Evolutionary conservation across 257 asterid genomes (phyloP).

Genomic region (Orobanche coerulescens): DNA sequence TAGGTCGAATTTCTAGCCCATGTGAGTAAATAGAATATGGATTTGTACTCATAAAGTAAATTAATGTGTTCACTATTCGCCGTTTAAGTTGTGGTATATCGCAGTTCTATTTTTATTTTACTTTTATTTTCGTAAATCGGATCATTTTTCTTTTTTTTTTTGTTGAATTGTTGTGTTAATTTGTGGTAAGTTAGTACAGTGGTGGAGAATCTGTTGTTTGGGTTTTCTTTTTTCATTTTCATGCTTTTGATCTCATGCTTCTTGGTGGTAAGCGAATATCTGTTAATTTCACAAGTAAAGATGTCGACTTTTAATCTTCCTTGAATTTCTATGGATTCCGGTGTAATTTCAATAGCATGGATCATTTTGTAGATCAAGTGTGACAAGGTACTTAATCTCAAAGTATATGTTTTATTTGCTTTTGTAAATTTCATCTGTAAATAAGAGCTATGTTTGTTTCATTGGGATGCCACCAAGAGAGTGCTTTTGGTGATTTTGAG

Average conservation of each 20-base stretch:
- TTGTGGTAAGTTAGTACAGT: not conserved
- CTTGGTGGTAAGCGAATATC: not conserved
- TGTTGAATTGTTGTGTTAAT: not conserved
- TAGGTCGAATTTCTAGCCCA: constrained; percentile 28
- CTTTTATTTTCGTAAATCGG: no score
- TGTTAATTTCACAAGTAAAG: not conserved
- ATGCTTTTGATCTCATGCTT: not conserved
- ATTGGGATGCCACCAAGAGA: not conserved
- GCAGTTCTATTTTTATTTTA: not conserved
- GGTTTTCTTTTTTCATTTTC: not conserved
- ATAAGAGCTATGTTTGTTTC: not conserved
- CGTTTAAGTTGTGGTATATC: not conserved
- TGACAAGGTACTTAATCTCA: not conserved
- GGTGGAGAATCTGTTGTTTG: constrained; percentile 4
- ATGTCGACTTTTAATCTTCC: not conserved
- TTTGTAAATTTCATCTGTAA: not conserved
- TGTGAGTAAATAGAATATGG: constrained; percentile 23
- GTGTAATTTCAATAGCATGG: not conserved
- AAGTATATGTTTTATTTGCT: not conserved
- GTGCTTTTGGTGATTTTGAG: not conserved
- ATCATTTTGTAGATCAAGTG: not conserved
- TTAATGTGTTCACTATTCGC: constrained; percentile 5
- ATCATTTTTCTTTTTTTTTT: not conserved
- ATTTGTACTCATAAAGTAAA: not conserved
- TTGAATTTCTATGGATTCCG: not conserved